Conservation (phyloP, 2,329 filamentous ascomycete genomes). For the Parascedosporium putredinis region DNA sequence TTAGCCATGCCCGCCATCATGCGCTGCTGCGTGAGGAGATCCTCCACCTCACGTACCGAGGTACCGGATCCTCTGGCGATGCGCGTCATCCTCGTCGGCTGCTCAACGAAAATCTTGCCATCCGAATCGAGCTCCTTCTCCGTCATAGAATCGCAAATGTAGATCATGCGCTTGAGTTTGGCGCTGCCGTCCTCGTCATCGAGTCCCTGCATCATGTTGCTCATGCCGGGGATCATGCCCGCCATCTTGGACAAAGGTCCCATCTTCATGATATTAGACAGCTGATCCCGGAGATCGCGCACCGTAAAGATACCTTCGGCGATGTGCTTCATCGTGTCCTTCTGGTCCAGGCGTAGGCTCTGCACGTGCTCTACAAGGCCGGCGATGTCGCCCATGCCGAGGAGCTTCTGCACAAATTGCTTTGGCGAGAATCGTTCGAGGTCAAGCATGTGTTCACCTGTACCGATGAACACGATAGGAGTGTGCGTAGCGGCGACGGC, state of each 20-base stretch:
- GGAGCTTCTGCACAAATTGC: slow-evolving; percentile 83
- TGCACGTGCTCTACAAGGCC: slow-evolving; percentile 95
- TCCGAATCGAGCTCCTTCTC: slow-evolving; percentile 91
- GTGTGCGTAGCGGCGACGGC: slow-evolving; percentile 94
- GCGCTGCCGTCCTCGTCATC: slow-evolving; percentile 91
- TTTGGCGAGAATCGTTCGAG: slow-evolving; percentile 87
- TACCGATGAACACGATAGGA: slow-evolving; percentile 95
- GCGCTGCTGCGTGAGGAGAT: slow-evolving; percentile 90
- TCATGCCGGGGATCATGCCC: slow-evolving; percentile 94
- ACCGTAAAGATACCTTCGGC: slow-evolving; percentile 94
- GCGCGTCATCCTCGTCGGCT: slow-evolving; percentile 85
- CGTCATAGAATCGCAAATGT: slow-evolving; percentile 98
- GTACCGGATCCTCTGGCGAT: slow-evolving; percentile 87
- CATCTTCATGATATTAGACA: slow-evolving; percentile 99
- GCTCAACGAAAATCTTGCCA: slow-evolving; percentile 85
- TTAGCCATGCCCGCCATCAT: slow-evolving; percentile 99
- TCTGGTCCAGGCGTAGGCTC: slow-evolving; percentile 87
- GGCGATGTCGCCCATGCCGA: slow-evolving; percentile 96
- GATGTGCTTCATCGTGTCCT: slow-evolving; percentile 99
- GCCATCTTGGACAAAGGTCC: slow-evolving; percentile 94
- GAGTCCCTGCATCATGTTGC: slow-evolving; percentile 88
- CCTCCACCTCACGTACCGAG: slow-evolving; percentile 84
- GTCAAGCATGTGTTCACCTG: slow-evolving; percentile 93
- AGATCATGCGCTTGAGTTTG: slow-evolving; percentile 96
- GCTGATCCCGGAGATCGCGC: slow-evolving; percentile 85